Percentiles rank a stretch among this genome's conserved stretches.
phyloP scores from a whole-genome alignment of 1,284 basidiomycete genomes.

The Ganoderma sp. region DNA sequence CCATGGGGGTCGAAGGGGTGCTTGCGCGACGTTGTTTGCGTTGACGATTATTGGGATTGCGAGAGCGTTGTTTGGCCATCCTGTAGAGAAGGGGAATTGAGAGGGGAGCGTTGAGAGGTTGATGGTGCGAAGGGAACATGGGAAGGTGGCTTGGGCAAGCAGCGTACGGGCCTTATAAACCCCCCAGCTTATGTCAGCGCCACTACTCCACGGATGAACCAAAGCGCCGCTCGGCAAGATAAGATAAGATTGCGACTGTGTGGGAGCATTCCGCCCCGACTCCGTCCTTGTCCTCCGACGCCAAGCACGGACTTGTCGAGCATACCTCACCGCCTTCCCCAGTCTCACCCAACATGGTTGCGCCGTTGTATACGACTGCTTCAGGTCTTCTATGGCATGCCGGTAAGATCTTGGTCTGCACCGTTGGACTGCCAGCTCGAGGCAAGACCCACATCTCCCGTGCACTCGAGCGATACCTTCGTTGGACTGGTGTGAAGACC shows the following conservation, averaged over 20 bases:
- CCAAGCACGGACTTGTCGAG: constrained; percentile 1
- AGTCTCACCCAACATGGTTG: constrained; percentile 64
- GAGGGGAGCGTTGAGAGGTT: constrained; percentile 11
- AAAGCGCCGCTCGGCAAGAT: constrained; percentile 9
- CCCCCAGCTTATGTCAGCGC: constrained; percentile 20
- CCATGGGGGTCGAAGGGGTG: constrained; percentile 30
- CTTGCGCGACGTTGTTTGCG: constrained; percentile 26
- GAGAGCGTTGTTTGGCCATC: constrained; percentile 28
- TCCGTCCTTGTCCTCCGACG: neutral
- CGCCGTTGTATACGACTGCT: constrained; percentile 85
- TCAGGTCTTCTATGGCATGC: constrained; percentile 91
- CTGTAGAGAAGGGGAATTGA: constrained; percentile 1
- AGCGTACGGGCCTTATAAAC: neutral
- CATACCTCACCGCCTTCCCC: constrained; percentile 8
- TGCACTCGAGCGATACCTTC: constrained; percentile 92
- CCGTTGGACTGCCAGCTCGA: constrained; percentile 90
- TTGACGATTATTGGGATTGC: constrained; percentile 15
- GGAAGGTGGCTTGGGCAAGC: neutral
- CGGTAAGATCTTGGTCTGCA: constrained; percentile 91
- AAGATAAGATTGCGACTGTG: constrained; percentile 10
- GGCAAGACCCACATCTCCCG: constrained; percentile 98
- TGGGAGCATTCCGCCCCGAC: constrained; percentile 2
- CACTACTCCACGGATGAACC: neutral
- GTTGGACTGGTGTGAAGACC: constrained; percentile 98
- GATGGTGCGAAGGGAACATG: constrained; percentile 22